A percentile compares a stretch with the other conserved stretches of the same genome.
Conservation (phyloP, 768 basidiomycete genomes). For the Clitopilus passeckerianus region DNA sequence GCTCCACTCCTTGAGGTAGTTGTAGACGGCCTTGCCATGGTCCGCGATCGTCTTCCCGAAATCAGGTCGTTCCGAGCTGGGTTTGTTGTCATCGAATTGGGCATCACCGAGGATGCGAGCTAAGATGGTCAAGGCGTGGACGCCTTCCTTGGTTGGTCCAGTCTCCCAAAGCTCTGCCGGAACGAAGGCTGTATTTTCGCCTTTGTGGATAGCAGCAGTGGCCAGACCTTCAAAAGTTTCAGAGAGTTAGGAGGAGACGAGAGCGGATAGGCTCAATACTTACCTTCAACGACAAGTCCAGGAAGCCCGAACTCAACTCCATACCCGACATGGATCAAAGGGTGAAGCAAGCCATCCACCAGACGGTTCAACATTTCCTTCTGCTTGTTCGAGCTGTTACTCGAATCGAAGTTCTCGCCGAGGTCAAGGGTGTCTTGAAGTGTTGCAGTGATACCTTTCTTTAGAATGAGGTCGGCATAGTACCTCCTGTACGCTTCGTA, state of each 20-base stretch:
- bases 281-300: conserved; percentile 56
- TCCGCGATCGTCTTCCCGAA: conserved; percentile 28
- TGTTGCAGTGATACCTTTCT: conserved; percentile 31
- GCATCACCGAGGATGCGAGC: conserved; percentile 50
- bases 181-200: conserved; percentile 28
- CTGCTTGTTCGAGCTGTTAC: conserved; percentile 19
- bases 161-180: conserved; percentile 5
- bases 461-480: conserved; percentile 34
- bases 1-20: conserved; percentile 40
- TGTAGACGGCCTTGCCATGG: conserved; percentile 33
- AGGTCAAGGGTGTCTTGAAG: conserved; percentile 37
- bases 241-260: conserved; percentile 4
- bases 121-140: conserved; percentile 48
- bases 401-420: conserved; percentile 35
- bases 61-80: conserved; percentile 12
- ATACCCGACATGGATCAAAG: conserved; percentile 59
- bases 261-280: background rate
- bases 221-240: conserved; percentile 27
- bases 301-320: conserved; percentile 57
- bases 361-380: conserved; percentile 46
- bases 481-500: conserved; percentile 50
- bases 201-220: conserved; percentile 41
- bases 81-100: conserved; percentile 19
- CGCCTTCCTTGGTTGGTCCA: conserved; percentile 4
- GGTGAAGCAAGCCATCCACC: conserved; percentile 54